Percentiles rank a stretch among this genome's conserved stretches.
These are phyloP conservation scores for Candida jianshihensis DNA, from an alignment of 805 yeast species.

Conservation along the genomic window DNA sequence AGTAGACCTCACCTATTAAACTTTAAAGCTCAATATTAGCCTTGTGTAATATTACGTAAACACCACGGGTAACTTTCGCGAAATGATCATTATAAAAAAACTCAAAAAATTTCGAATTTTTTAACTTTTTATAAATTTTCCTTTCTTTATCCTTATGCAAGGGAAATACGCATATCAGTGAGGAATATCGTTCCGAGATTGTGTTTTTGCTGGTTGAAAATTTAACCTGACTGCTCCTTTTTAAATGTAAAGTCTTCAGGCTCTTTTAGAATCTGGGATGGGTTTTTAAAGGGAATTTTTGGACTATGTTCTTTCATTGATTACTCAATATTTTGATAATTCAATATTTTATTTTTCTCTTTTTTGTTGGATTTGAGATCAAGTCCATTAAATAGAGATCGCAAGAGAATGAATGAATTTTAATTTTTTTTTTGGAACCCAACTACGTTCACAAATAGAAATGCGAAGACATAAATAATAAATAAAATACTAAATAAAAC, in stretches of 20 bases:
- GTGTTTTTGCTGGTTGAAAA: slow-evolving; percentile 99
- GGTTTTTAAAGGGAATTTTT: slow-evolving; percentile 1
- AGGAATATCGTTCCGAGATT: slow-evolving; percentile 99
- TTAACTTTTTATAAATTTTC: slow-evolving; percentile 10
- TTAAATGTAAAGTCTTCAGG: slow-evolving; percentile 5
- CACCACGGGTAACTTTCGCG: background rate
- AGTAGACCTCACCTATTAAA: no score
- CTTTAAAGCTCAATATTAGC: background rate
- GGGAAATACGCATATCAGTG: slow-evolving; percentile 99
- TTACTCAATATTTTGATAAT: background rate
- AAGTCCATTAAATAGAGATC: background rate
- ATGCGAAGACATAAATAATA: no score
- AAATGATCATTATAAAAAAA: background rate
- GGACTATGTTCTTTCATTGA: background rate
- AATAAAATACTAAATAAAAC: no score
- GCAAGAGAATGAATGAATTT: no score
- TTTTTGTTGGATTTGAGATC: background rate
- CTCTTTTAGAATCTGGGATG: background rate
- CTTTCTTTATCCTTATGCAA: slow-evolving; percentile 89
- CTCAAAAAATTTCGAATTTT: background rate
- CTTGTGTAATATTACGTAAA: background rate
- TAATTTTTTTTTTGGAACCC: no score
- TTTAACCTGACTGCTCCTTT: slow-evolving; percentile 87
- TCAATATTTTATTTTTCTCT: background rate
- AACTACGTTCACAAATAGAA: background rate